Conservation (phyloP, 208 protist genomes). For the Wallacemonas collosoma region DNA sequence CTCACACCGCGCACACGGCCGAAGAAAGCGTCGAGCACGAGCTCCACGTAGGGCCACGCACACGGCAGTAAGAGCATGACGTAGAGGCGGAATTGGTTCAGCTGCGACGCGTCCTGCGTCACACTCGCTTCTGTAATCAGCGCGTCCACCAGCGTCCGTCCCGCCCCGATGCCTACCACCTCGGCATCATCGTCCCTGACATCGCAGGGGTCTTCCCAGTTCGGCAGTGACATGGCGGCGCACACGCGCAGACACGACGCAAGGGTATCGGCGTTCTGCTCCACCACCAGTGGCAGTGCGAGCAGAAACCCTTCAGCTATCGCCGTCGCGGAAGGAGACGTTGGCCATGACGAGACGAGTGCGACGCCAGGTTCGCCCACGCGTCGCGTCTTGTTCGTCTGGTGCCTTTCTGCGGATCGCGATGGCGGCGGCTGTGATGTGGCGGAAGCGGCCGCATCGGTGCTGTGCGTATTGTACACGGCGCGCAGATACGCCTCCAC, state of each 20-base stretch:
- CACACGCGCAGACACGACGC: not conserved
- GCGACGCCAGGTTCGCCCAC: not conserved
- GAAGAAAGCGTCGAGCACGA: slow-evolving; percentile 74
- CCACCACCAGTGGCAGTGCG: not conserved
- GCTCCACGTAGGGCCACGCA: slow-evolving; percentile 80
- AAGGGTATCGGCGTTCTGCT: slow-evolving; percentile 14
- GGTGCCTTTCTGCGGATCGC: too few relatives aligned
- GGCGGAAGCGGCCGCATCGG: not conserved
- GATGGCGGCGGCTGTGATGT: not conserved
- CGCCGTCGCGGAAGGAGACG: not conserved
- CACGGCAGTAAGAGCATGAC: slow-evolving; percentile 73
- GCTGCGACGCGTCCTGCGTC: slow-evolving; percentile 61
- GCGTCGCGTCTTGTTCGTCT: not conserved
- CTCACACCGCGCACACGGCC: slow-evolving; percentile 69
- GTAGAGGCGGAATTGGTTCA: slow-evolving; percentile 78
- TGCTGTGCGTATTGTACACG: not conserved
- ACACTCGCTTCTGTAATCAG: slow-evolving; percentile 74
- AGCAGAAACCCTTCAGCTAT: not conserved
- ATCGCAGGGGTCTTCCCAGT: not conserved
- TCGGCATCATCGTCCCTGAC: not conserved
- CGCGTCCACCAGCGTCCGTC: slow-evolving; percentile 51
- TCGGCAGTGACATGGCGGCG: not conserved
- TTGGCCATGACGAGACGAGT: not conserved
- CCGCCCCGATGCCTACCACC: slow-evolving; percentile 13
- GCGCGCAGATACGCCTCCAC: slow-evolving; percentile 34